Conservation (phyloP, 306 rosid species). For the Oxytropis ochrocephala region DNA sequence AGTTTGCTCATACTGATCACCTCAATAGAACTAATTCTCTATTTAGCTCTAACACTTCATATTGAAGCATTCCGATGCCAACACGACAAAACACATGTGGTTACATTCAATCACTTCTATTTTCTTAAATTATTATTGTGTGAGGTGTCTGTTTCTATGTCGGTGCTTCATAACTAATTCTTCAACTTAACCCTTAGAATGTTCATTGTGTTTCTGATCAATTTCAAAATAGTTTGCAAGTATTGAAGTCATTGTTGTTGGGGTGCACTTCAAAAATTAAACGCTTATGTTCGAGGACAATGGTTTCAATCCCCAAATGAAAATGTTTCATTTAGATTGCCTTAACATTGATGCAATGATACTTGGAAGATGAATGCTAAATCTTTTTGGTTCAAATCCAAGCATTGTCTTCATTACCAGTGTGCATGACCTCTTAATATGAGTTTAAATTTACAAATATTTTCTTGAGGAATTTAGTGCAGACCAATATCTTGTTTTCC, state of each 20-base stretch:
- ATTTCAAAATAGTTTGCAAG: slow-evolving; percentile 12
- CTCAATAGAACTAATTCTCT: background rate
- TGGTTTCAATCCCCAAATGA: background rate
- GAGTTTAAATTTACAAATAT: background rate
- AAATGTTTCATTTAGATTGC: background rate
- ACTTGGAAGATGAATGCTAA: slow-evolving; percentile 1
- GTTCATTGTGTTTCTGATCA: slow-evolving; percentile 21
- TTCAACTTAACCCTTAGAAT: slow-evolving; percentile 1
- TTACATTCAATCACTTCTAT: no score
- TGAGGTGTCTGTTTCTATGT: no score
- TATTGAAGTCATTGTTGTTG: slow-evolving; percentile 8
- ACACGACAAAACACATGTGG: no score
- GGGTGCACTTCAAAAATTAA: slow-evolving; percentile 17
- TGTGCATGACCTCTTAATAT: slow-evolving; percentile 2
- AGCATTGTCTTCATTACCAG: slow-evolving; percentile 16
- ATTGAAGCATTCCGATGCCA: no score
- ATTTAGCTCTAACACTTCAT: no score
- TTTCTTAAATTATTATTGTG: no score
- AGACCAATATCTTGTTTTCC: background rate
- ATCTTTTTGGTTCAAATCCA: slow-evolving; percentile 16
- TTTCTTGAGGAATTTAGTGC: slow-evolving; percentile 4
- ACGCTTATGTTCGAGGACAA: background rate
- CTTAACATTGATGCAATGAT: slow-evolving; percentile 5
- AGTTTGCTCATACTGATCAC: slow-evolving; percentile 12
- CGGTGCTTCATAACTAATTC: background rate